Evolutionary conservation across 192 early-diverging fungal genomes (phyloP), one percentile per base, ranked within the genome.

Genomic region (Backusella macrospora): DNA sequence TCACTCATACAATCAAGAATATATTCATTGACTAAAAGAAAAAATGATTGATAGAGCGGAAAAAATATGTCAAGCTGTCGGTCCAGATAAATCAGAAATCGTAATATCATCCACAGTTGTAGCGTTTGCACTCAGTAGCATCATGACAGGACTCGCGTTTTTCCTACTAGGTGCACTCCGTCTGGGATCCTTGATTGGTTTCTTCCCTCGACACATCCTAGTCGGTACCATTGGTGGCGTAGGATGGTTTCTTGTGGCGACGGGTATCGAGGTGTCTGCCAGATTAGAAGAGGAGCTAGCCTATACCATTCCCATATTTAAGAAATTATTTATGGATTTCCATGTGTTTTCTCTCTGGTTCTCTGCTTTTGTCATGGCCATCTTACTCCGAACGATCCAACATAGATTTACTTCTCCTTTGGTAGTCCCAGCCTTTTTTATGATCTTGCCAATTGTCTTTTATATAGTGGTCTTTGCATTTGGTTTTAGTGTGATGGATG

Each of bases 201-300:
- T 93, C 76, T 95, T 95, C 66, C 94, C 94, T 23, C 81, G 96
- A 12, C 98, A 98, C 73, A 96, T 98, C 73, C 85, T 98, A 5
- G 95, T 98, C 21, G 96, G 95, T 23, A 98, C 95, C 79, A 98
- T 98, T 75, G 96, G 91, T 80, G 96, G 96, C 45, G 95, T 98
- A 18, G 95, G 96, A 37, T 95, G 94, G 88, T 99, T 99, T 78
- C 76, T 99, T 72, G 68, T 99, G 8, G 85, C 92, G 48, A 99
- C 98, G 0, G 98, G 90, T 18, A 82, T 99, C 23, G 98, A 99
- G 80, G 92, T 98, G 5, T 91, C 94, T 0, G 88, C 90, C 1
- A 78, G 84, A 63, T 65, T 96, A 5, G 80, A 86, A 16, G 77
- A 55, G n/a, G 68, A 65, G 40, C 83, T 95, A 21, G 84, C 78